These are phyloP conservation scores for Epichloe bromicola DNA, from an alignment of 2,329 filamentous ascomycete species.

Conservation along the genomic window DNA sequence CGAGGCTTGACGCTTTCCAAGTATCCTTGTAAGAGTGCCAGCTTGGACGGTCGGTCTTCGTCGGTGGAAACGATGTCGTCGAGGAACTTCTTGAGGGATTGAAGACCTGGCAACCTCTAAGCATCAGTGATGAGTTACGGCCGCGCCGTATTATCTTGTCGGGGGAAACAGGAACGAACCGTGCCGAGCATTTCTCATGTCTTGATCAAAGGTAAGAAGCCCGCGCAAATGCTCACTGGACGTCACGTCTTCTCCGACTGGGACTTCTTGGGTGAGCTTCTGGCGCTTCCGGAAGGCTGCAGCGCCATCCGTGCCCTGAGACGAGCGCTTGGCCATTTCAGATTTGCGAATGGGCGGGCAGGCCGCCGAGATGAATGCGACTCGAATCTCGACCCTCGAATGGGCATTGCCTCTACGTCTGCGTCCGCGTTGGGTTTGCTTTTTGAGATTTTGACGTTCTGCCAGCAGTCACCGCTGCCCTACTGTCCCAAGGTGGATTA, in stretches of 20 bases:
- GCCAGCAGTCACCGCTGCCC: conserved; percentile 20
- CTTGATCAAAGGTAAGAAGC: conserved; percentile 58
- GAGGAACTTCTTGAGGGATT: conserved; percentile 58
- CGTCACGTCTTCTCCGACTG: conserved; percentile 47
- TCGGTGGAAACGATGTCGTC: conserved; percentile 47
- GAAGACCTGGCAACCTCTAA: conserved; percentile 37
- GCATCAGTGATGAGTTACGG: neutral
- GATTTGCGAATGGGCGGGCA: neutral
- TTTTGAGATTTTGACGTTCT: conserved; percentile 23
- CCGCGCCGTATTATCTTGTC: neutral
- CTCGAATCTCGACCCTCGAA: neutral
- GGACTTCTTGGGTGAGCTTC: conserved; percentile 42
- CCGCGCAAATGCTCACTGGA: conserved; percentile 54
- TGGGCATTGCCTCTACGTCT: neutral
- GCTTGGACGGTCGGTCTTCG: conserved; percentile 26
- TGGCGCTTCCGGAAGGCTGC: conserved; percentile 37
- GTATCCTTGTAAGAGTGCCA: conserved; percentile 54
- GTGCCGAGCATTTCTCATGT: conserved; percentile 53
- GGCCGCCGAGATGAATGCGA: conserved; percentile 1
- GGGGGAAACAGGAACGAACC: conserved; percentile 26
- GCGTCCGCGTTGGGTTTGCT: conserved; percentile 7
- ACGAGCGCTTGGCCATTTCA: conserved; percentile 32
- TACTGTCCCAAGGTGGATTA: conserved; percentile 13
- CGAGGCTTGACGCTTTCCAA: conserved; percentile 43
- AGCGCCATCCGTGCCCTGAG: conserved; percentile 25